phyloP scores from a whole-genome alignment of 2,329 filamentous ascomycete genomes.

The Fusarium praegraminearum region DNA sequence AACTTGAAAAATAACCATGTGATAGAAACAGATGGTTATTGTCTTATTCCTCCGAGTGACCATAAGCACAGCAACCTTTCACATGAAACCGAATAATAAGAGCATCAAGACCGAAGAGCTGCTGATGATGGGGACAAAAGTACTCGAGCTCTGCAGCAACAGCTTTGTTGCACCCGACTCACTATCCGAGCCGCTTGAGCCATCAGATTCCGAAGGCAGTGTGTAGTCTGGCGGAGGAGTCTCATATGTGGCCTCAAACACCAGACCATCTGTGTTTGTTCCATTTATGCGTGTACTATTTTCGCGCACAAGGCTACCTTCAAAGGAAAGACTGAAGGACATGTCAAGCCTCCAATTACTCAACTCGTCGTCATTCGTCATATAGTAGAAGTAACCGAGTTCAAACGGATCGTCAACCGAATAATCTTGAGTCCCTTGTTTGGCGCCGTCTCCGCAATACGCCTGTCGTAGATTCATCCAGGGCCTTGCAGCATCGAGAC shows the following conservation, averaged over 20 bases:
- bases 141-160: fast-evolving
- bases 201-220: background rate
- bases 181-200: background rate
- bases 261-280: background rate
- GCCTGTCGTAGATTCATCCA: background rate
- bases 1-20: background rate
- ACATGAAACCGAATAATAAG: background rate
- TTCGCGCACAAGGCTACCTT: background rate
- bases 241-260: background rate
- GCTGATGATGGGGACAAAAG: background rate
- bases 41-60: background rate
- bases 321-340: background rate
- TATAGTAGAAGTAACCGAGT: background rate
- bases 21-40: background rate
- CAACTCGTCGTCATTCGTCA: background rate
- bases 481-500: background rate
- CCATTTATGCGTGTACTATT: background rate
- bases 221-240: background rate
- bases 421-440: background rate
- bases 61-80: background rate
- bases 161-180: background rate
- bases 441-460: background rate
- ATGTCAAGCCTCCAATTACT: background rate
- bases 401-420: background rate
- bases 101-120: background rate